phyloP scores from a whole-genome alignment of 75 land plant genomes.

The Selaginella moellendorffii region DNA sequence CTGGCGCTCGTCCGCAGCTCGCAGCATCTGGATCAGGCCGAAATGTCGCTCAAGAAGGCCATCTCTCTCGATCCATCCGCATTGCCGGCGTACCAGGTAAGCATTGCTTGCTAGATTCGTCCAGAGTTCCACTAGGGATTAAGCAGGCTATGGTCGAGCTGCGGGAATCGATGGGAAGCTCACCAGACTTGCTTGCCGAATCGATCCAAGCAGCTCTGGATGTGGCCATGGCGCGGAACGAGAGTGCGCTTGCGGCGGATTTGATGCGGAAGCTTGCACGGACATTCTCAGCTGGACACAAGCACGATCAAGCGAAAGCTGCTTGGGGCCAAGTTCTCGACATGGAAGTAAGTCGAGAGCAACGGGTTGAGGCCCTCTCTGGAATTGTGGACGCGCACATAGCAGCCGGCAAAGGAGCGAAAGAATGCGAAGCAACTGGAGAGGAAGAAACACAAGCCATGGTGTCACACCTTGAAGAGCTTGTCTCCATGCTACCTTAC shows the following conservation, averaged over 20 bases:
- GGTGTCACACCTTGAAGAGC: not conserved
- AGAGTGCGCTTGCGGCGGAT: constrained; percentile 9
- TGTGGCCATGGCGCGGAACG: constrained; percentile 12
- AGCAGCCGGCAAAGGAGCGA: not conserved
- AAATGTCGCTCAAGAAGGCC: constrained; percentile 19
- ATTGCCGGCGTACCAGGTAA: constrained; percentile 33
- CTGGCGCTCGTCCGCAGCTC: constrained; percentile 18
- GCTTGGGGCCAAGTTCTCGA: constrained; percentile 17
- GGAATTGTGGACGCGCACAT: constrained; percentile 22
- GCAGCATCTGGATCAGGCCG: constrained; percentile 27
- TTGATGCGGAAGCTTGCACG: constrained; percentile 22
- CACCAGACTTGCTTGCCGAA: constrained; percentile 17
- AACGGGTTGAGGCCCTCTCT: constrained; percentile 22
- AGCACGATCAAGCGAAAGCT: constrained; percentile 17
- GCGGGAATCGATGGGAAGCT: constrained; percentile 19
- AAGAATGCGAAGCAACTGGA: not conserved
- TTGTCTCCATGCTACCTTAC: not conserved
- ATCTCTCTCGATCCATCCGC: constrained; percentile 9
- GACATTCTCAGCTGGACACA: constrained; percentile 8
- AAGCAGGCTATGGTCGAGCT: constrained; percentile 30
- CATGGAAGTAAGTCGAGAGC: not conserved
- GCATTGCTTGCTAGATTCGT: too few species aligned
- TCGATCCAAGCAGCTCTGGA: constrained; percentile 15
- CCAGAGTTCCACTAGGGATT: too few species aligned
- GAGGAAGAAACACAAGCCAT: too few species aligned